A percentile compares a stretch with the other conserved stretches of the same genome.
Evolutionary conservation across 495 filamentous ascomycete species (phyloP).

Genomic region (Aspergillus biplanus): DNA sequence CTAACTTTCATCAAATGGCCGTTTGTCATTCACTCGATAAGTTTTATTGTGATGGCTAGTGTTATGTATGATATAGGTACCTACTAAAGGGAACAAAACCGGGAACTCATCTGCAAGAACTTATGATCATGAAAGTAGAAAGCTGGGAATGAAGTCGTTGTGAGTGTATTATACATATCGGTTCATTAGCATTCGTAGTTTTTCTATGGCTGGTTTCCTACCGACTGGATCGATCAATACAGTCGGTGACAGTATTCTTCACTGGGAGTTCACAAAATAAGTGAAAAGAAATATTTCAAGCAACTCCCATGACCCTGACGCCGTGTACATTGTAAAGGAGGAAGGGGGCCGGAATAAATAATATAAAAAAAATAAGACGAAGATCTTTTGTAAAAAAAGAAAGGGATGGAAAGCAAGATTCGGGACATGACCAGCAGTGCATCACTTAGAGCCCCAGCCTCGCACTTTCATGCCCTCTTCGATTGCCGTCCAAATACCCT

Average conservation of each 20-base stretch:
- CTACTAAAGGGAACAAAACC: too few species aligned
- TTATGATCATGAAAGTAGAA: too few species aligned
- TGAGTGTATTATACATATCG: too few species aligned
- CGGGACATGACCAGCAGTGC: not conserved
- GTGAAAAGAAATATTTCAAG: not conserved
- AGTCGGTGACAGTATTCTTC: not conserved
- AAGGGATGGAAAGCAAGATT: not conserved
- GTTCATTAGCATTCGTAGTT: too few species aligned
- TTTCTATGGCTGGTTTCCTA: too few species aligned
- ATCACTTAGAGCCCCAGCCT: slow-evolving; percentile 69
- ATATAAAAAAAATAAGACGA: not conserved
- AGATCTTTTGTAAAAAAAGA: not conserved
- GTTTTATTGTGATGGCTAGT: too few species aligned
- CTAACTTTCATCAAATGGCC: too few species aligned
- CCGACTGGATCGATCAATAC: too few species aligned
- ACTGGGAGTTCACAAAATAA: not conserved
- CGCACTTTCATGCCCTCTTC: slow-evolving; percentile 85
- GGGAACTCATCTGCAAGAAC: too few species aligned
- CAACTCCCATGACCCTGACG: slow-evolving; percentile 1
- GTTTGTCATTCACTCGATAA: too few species aligned
- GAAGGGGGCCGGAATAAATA: not conserved
- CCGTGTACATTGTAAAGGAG: not conserved
- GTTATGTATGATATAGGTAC: too few species aligned
- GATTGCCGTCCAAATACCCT: slow-evolving; percentile 88
- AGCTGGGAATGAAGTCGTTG: too few species aligned